Evolutionary conservation across 495 filamentous ascomycete species (phyloP), one percentile per base, ranked within the genome.

Genomic region (Trichoderma virens): DNA sequence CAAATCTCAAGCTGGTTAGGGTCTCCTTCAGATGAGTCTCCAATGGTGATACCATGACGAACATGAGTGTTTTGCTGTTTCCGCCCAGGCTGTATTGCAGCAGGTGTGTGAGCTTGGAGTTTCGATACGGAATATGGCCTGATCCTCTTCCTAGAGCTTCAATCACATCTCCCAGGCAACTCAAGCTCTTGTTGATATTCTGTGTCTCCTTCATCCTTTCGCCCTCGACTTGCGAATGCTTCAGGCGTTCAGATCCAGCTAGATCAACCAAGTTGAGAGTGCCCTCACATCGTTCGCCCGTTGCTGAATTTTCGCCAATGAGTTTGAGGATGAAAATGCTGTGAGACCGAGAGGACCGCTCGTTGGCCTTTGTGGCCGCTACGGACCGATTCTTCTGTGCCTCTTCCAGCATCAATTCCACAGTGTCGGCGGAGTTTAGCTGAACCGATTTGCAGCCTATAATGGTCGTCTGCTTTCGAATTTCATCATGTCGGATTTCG

Each of bases 21-120:
- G 92, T 97, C 80, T 99, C 95, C 62, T 85, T 86, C 62, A 97
- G 78, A 79, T 98, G 95, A 3, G 88, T 90, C 80, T 95, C 88
- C 61, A 98, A 77, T 32, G 94, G 94, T 72, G 89, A 93, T 67
- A 95, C 88, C 91, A 97, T 98, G 74, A 98, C 91, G 69, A 99
- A 96, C 94, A 98, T 99, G 66, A 99, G 89, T 4, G 95, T 98
- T 77, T 97, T 95, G 64, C 89, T 91, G 71, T 97, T 97, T 38
- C 95, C 95, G 18, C 94, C 92, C 0, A 99, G 83, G 2, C 92
- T 96, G 66, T 92, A 96, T 85, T 97, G 90, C 27, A 99, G 84
- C 31, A 99, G 84, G 66, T 98, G 97, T 11, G 94, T 98, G 62
- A 98, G 83, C 85, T 97, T 98, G 71, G 90, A 94, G 74, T 97